A percentile compares a stretch with the other conserved stretches of the same genome.
Conservation (phyloP, 2,329 filamentous ascomycete species). For the Fusarium papillatum region DNA sequence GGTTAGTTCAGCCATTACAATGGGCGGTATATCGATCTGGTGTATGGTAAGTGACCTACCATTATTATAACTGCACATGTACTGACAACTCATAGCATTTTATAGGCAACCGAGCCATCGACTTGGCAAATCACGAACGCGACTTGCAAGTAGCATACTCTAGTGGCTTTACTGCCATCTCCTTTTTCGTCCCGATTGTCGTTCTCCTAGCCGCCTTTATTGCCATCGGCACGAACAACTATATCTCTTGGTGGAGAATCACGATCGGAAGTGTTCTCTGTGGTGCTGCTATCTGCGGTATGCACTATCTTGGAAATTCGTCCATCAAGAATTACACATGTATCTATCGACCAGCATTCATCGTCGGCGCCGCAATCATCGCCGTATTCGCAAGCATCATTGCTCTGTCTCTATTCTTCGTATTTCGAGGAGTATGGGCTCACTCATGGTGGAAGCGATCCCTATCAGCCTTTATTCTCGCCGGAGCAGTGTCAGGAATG, state of each 20-base stretch:
- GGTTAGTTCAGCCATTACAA: constrained; percentile 73
- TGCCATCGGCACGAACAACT: constrained; percentile 71
- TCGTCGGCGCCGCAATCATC: constrained; percentile 79
- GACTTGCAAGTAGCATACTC: constrained; percentile 82
- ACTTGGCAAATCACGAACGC: constrained; percentile 73
- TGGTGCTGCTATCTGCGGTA: constrained; percentile 81
- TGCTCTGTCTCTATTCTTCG: constrained; percentile 82
- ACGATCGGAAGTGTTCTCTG: constrained; percentile 75
- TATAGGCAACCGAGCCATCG: constrained; percentile 85
- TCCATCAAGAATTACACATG: constrained; percentile 83
- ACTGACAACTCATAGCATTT: constrained; percentile 47
- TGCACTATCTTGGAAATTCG: constrained; percentile 90
- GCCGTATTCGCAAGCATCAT: constrained; percentile 78
- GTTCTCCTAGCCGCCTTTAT: constrained; percentile 81
- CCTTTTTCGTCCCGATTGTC: constrained; percentile 82
- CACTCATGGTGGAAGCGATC: constrained; percentile 82
- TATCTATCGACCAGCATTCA: constrained; percentile 68
- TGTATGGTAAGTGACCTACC: constrained; percentile 66
- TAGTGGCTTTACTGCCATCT: constrained; percentile 77
- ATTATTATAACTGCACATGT: not conserved
- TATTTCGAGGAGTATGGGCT: constrained; percentile 81
- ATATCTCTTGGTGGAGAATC: constrained; percentile 69
- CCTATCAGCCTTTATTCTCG: constrained; percentile 75
- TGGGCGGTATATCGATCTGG: constrained; percentile 82
- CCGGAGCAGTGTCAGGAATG: constrained; percentile 84